Conservation (phyloP, 2,329 filamentous ascomycete species). For the Emmonsiellopsis sp. region DNA sequence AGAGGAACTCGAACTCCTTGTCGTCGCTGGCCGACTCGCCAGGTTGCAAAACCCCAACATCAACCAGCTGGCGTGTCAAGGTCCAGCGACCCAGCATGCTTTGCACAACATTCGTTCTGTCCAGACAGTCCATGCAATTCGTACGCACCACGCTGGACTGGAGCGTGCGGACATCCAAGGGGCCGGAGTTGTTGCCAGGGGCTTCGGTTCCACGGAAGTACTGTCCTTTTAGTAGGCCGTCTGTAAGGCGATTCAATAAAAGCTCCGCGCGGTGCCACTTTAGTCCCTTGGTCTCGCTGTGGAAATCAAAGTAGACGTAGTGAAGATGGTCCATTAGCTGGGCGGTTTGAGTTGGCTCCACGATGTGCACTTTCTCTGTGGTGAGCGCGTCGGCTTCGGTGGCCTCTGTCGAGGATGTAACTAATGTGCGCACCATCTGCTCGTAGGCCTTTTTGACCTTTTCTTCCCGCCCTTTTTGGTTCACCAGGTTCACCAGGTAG, state of each 20-base stretch:
- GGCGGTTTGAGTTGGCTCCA: slow-evolving; percentile 53
- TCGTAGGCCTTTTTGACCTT: slow-evolving; percentile 90
- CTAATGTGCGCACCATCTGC: slow-evolving; percentile 68
- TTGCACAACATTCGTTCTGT: slow-evolving; percentile 95
- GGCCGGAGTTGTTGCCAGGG: slow-evolving; percentile 59
- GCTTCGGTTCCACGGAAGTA: slow-evolving; percentile 92
- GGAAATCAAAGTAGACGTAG: slow-evolving; percentile 98
- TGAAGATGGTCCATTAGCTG: slow-evolving; percentile 75
- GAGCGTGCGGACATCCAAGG: slow-evolving; percentile 66
- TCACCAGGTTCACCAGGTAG: slow-evolving; percentile 93
- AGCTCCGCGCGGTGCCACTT: slow-evolving; percentile 86
- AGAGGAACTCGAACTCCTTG: slow-evolving; percentile 72
- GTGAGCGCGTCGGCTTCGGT: slow-evolving; percentile 56
- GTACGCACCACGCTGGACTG: slow-evolving; percentile 91
- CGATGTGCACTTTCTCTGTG: slow-evolving; percentile 69
- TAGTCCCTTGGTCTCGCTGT: slow-evolving; percentile 92
- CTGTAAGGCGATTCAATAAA: slow-evolving; percentile 70
- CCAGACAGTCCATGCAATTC: slow-evolving; percentile 98
- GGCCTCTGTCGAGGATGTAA: slow-evolving; percentile 58
- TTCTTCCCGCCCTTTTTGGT: slow-evolving; percentile 86
- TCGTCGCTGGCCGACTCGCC: slow-evolving; percentile 76
- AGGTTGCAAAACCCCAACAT: slow-evolving; percentile 66
- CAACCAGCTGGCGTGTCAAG: slow-evolving; percentile 77
- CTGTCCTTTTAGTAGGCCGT: slow-evolving; percentile 65
- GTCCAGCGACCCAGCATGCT: slow-evolving; percentile 91